A percentile compares a stretch with the other conserved stretches of the same genome.
phyloP scores from a whole-genome alignment of 2,329 filamentous ascomycete species.

The Verticillium nonalfalfae region DNA sequence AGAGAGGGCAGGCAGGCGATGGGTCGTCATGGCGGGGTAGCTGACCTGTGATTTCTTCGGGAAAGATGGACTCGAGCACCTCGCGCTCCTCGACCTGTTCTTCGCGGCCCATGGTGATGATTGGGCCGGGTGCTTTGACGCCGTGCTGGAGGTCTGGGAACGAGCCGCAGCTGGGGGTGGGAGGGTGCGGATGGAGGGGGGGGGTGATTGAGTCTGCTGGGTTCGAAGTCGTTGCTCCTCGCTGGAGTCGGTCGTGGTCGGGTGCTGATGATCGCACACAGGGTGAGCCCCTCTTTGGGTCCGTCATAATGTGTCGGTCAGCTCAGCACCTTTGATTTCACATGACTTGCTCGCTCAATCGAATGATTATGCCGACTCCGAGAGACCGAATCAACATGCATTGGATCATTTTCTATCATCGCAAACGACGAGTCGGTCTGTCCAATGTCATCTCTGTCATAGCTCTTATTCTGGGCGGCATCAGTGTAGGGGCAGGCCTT shows the following conservation, averaged over 20 bases:
- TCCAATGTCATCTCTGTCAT: too few species aligned
- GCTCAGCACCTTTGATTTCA: too few species aligned
- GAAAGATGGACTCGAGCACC: conserved; percentile 96
- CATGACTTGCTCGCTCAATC: too few species aligned
- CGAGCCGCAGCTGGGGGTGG: background rate
- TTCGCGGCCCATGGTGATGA: conserved; percentile 58
- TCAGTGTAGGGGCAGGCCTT: too few species aligned
- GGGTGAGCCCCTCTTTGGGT: background rate
- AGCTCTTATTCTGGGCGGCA: too few species aligned
- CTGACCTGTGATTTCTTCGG: conserved; percentile 89
- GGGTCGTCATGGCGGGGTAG: conserved; percentile 9
- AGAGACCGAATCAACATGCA: background rate
- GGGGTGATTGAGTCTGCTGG: background rate
- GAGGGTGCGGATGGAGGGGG: background rate
- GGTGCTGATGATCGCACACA: background rate
- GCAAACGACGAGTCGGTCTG: too few species aligned
- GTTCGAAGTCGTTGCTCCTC: background rate
- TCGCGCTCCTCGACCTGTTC: conserved; percentile 95
- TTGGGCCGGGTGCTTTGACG: background rate
- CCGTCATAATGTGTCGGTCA: background rate
- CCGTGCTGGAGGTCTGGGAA: background rate
- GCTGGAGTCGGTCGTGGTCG: background rate
- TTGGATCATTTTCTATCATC: too few species aligned
- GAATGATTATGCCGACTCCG: background rate
- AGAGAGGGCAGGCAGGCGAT: background rate